A percentile compares a stretch with the other conserved stretches of the same genome.
Evolutionary conservation across 495 filamentous ascomycete genomes (phyloP).

Genomic region (Aspergillus nidulans): DNA sequence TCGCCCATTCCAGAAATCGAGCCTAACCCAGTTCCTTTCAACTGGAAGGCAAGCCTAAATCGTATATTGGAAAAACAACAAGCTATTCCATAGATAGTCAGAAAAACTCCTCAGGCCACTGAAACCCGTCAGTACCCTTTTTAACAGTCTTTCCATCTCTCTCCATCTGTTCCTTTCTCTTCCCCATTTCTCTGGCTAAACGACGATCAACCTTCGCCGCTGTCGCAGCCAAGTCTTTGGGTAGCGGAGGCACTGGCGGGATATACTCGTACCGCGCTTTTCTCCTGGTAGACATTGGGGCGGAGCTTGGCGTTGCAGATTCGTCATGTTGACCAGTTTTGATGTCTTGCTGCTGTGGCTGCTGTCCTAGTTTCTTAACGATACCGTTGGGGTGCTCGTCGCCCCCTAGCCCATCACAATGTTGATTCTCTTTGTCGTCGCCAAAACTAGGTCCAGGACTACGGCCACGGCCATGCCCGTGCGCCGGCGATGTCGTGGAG

Average conservation of each 20-base stretch:
- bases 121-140: constrained; percentile 16
- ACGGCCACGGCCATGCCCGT: neutral
- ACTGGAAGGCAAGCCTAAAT: too few species aligned
- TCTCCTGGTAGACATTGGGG: constrained; percentile 18
- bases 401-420: neutral
- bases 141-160: neutral
- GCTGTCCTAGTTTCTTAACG: neutral
- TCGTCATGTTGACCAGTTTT: neutral
- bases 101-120: constrained; percentile 49
- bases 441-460: neutral
- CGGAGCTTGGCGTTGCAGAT: constrained; percentile 14
- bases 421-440: constrained; percentile 18
- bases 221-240: constrained; percentile 35
- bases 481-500: constrained; percentile 6
- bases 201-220: constrained; percentile 29
- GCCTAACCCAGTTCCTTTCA: neutral
- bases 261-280: constrained; percentile 31
- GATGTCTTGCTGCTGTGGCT: neutral
- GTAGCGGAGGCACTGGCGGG: constrained; percentile 42
- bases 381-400: constrained; percentile 1
- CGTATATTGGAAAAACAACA: neutral
- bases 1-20: neutral
- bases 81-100: constrained; percentile 18
- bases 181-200: constrained; percentile 27
- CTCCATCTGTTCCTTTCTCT: constrained; percentile 16